phyloP scores from a whole-genome alignment of 345 rosid species.

The Xanthoceras sorbifolium region DNA sequence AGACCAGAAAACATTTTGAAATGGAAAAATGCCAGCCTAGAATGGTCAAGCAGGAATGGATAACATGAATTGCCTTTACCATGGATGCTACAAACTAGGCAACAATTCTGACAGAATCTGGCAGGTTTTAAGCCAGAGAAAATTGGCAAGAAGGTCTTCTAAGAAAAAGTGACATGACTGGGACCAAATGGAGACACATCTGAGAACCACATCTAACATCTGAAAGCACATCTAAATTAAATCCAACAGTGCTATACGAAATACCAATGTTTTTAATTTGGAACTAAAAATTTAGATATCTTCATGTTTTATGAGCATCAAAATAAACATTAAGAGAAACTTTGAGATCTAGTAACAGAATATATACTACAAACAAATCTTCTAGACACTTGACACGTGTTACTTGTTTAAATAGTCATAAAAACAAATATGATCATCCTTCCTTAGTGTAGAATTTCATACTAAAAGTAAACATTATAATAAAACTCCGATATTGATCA shows the following conservation, averaged over 20 bases:
- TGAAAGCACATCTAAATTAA: neutral
- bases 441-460: neutral
- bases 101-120: neutral
- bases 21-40: neutral
- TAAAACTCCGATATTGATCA: slow-evolving; percentile 3
- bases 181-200: neutral
- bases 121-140: neutral
- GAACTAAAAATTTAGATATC: neutral
- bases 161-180: neutral
- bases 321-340: neutral
- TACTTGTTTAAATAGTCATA: neutral
- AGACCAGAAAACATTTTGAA: neutral
- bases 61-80: neutral
- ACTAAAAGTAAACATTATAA: neutral
- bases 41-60: neutral
- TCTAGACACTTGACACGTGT: neutral
- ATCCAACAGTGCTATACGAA: neutral
- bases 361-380: neutral
- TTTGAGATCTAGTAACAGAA: neutral
- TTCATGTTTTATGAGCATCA: neutral
- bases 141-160: neutral
- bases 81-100: neutral
- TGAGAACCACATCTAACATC: slow-evolving; percentile 1
- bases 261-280: neutral
- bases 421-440: neutral